These are phyloP conservation scores for Arabidopsis suecica DNA, from an alignment of 345 rosid genomes.

Conservation along the genomic window DNA sequence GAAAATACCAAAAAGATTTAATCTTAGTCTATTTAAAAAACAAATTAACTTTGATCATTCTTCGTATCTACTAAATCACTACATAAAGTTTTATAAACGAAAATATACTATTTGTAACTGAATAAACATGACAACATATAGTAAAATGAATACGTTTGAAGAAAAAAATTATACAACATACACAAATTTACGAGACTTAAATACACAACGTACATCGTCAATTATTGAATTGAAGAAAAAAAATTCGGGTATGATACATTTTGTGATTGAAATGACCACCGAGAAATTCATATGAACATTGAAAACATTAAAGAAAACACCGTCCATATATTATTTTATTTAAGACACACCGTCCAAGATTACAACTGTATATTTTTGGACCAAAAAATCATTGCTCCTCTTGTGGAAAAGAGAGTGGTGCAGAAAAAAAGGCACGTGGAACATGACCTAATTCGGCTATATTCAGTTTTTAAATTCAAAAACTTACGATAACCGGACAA, in stretches of 20 bases:
- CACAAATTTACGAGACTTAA: neutral
- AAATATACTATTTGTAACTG: neutral
- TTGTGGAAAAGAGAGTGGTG: slow-evolving; percentile 34
- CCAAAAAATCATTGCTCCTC: slow-evolving; percentile 32
- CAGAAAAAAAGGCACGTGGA: slow-evolving; percentile 44
- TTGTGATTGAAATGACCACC: slow-evolving; percentile 21
- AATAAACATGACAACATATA: neutral
- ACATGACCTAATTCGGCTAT: slow-evolving; percentile 39
- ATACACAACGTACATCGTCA: slow-evolving; percentile 19
- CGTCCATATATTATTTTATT: slow-evolving; percentile 34
- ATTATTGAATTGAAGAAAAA: slow-evolving; percentile 7
- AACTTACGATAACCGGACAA: slow-evolving; percentile 16
- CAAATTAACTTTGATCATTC: neutral
- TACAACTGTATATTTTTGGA: slow-evolving; percentile 25
- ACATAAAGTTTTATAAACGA: neutral
- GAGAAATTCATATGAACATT: slow-evolving; percentile 1
- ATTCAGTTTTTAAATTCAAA: neutral
- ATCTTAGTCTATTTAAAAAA: neutral
- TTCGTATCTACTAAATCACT: neutral
- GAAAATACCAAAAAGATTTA: neutral
- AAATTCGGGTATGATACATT: neutral
- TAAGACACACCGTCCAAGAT: slow-evolving; percentile 40
- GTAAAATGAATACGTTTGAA: neutral
- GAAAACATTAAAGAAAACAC: slow-evolving; percentile 21
- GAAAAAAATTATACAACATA: too few relatives aligned